These are phyloP conservation scores for Primulina huaijiensis DNA, from an alignment of 257 asterid genomes.

Conservation along the genomic window DNA sequence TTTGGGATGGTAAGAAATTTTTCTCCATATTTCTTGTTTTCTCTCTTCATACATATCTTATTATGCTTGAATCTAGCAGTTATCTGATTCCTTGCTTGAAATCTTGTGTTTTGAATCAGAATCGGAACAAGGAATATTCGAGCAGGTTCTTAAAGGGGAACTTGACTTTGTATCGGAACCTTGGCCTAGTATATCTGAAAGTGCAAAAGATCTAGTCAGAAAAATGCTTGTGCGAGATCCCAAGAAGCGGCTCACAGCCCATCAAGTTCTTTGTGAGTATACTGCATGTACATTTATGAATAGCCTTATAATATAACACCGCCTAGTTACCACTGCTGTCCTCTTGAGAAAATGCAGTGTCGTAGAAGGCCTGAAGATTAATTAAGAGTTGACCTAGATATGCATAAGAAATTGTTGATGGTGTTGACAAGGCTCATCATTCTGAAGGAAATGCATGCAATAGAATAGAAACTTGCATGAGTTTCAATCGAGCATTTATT, in stretches of 20 bases:
- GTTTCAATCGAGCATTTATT: neutral
- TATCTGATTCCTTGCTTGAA: constrained; percentile 13
- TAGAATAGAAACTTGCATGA: neutral
- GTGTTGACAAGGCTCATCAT: neutral
- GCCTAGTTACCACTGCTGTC: neutral
- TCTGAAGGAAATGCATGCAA: neutral
- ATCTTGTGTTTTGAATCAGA: constrained; percentile 35
- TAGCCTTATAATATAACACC: neutral
- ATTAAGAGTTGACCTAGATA: neutral
- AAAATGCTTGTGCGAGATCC: constrained; percentile 68
- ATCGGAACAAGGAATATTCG: constrained; percentile 65
- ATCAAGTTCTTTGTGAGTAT: constrained; percentile 79
- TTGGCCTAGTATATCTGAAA: constrained; percentile 71
- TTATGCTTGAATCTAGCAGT: constrained; percentile 12
- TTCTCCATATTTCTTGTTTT: constrained; percentile 7
- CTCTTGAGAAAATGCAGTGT: neutral
- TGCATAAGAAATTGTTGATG: neutral
- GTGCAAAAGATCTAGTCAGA: constrained; percentile 69
- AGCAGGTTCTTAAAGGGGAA: constrained; percentile 57
- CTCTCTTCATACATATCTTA: neutral
- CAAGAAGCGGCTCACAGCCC: constrained; percentile 56
- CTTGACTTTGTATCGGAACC: constrained; percentile 68
- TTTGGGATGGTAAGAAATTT: constrained; percentile 61
- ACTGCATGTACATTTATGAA: constrained; percentile 4
- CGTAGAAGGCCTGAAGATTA: neutral